Base-by-base conservation (phyloP, 768 basidiomycete genomes). In the Amyloporia xantha region DNA sequence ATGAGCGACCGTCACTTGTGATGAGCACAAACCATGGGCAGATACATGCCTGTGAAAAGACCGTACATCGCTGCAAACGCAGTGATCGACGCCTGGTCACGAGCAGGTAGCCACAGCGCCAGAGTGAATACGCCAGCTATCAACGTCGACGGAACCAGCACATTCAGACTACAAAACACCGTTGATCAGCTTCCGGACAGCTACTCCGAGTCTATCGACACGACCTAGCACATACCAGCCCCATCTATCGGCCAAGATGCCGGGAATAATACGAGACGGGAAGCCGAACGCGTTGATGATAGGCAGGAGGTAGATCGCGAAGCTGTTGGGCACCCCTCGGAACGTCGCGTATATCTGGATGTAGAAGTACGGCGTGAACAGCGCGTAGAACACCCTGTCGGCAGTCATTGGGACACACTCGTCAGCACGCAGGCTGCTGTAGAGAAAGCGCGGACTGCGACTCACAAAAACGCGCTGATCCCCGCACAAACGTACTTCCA, bases 321-420 rank as follows among this genome's bases (percentile, higher is more conserved):
- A 43, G 21, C 35, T 50, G 26, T 53, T 44, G 17, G 55, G 30
- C 10, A 65, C 59, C 10, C 59, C 58, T 3, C 57, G 52, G 52
- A 54, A 59, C 20, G 50, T 45, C 11, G 61, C 64, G 44, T 62
- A 68, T 13, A 59, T 48, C 50, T 63, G 54, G 25, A 68, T 64
- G 61, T 68, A 68, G 54, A 63, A 68, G 48, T 62, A 66, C 7
- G 66, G 66, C 28, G 65, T 64, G 58, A 66, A 66, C n/a, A 64
- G 47, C 9, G 58, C 60, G 49, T 65, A 66, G 52, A 62, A 66
- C 12, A 57, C 48, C 19, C 65, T 65, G 38, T 10, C 15, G 15
- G 3, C n/a, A 49, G 4, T 20, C 39, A 21, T 17, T 12, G n/a
- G 33, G 12, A 28, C 24, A 19, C 12, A 36, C 4, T 21, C 21